Conservation (phyloP, 2,329 filamentous ascomycete species). For the Macroventuria anomochaeta region DNA sequence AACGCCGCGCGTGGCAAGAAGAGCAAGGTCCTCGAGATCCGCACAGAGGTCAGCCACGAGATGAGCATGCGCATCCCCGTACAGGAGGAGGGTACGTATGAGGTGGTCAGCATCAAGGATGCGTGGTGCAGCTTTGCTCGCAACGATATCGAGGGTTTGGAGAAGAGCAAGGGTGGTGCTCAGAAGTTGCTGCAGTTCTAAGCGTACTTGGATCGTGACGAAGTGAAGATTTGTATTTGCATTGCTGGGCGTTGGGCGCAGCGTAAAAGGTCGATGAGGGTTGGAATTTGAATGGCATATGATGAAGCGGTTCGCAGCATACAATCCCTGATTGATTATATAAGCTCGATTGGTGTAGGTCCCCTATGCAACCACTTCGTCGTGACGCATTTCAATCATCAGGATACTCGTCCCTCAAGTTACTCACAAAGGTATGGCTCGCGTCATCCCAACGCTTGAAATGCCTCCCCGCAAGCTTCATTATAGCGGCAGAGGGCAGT, state of each 20-base stretch:
- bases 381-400: conserved; percentile 67
- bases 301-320: neutral
- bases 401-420: conserved; percentile 81
- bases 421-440: conserved; percentile 78
- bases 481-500: conserved; percentile 64
- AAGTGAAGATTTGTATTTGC: conserved; percentile 12
- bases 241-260: conserved; percentile 24
- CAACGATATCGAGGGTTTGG: conserved; percentile 57
- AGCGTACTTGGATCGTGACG: neutral
- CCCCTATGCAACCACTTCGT: neutral
- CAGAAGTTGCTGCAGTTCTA: conserved; percentile 51
- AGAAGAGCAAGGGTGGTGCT: conserved; percentile 42
- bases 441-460: conserved; percentile 83
- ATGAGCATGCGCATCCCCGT: conserved; percentile 81
- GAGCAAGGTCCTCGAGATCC: conserved; percentile 80
- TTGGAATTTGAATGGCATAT: neutral
- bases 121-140: conserved; percentile 88
- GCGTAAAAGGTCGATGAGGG: conserved; percentile 1
- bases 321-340: neutral
- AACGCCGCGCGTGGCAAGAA: conserved; percentile 72
- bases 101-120: conserved; percentile 96
- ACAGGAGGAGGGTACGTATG: conserved; percentile 94
- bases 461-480: conserved; percentile 77
- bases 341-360: too few species aligned
- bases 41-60: conserved; percentile 84